Percentiles rank a stretch among this genome's conserved stretches.
Conservation (phyloP, 768 basidiomycete species). For the Podaxis pistillaris region DNA sequence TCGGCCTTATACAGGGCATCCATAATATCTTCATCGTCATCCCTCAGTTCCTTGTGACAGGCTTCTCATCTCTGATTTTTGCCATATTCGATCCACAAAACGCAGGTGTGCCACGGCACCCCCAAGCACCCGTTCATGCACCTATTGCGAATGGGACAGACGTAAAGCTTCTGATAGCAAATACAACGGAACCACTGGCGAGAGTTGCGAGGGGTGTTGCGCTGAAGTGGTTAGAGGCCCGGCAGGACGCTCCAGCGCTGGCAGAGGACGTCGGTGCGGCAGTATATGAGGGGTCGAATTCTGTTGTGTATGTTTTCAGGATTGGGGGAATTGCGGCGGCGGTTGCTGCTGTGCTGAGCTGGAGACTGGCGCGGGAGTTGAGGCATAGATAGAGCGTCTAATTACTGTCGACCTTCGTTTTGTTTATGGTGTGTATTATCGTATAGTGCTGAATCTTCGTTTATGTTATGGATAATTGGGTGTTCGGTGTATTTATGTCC, state of each 20-base stretch:
- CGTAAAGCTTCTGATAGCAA: conserved; percentile 3
- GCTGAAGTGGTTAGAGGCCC: conserved; percentile 16
- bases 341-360: conserved; percentile 23
- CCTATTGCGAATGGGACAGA: conserved; percentile 14
- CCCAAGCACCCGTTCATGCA: conserved; percentile 16
- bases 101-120: conserved; percentile 37
- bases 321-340: conserved; percentile 55
- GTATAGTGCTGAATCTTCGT: too few relatives aligned
- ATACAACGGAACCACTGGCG: conserved; percentile 7
- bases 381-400: conserved; percentile 32
- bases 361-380: conserved; percentile 53
- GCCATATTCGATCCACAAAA: conserved; percentile 75
- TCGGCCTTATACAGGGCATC: conserved; percentile 61
- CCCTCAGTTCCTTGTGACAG: conserved; percentile 92
- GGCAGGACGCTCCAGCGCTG: not conserved
- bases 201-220: conserved; percentile 2
- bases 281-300: conserved; percentile 44
- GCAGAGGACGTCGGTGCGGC: conserved; percentile 19
- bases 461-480: too few relatives aligned
- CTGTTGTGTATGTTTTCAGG: conserved; percentile 79
- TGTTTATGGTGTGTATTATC: too few relatives aligned
- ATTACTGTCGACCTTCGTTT: too few relatives aligned
- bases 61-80: conserved; percentile 82
- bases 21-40: conserved; percentile 94
- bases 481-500: too few relatives aligned